Percentiles rank a stretch among this genome's conserved stretches.
phyloP scores from a whole-genome alignment of 208 protist species.

The Trypanosoma avium region DNA sequence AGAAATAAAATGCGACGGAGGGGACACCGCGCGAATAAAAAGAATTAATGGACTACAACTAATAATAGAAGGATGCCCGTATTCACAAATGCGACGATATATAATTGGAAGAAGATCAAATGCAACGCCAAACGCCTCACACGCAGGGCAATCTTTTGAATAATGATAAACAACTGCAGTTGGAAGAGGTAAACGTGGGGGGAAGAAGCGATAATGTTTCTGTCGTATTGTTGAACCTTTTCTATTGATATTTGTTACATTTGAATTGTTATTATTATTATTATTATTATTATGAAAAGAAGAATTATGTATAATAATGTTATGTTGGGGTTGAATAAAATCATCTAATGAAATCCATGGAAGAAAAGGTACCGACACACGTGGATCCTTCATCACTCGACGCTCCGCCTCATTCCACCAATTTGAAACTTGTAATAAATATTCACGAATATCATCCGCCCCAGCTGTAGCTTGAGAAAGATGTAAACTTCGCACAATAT shows the following conservation, averaged over 20 bases:
- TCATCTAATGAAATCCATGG: conserved; percentile 26
- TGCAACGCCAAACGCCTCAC: conserved; percentile 34
- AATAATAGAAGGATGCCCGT: conserved; percentile 38
- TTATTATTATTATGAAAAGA: too few relatives aligned
- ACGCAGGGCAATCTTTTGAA: conserved; percentile 30
- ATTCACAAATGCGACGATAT: conserved; percentile 49
- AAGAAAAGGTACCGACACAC: conserved; percentile 24
- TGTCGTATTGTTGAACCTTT: neutral
- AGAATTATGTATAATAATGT: too few relatives aligned
- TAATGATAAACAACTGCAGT: conserved; percentile 49
- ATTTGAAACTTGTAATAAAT: conserved; percentile 27
- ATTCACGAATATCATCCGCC: conserved; percentile 11
- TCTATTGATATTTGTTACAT: too few relatives aligned
- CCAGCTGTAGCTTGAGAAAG: conserved; percentile 6
- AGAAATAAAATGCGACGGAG: too few relatives aligned
- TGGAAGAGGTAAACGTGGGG: conserved; percentile 30
- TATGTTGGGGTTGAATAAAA: conserved; percentile 28
- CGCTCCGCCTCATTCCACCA: conserved; percentile 36
- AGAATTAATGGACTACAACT: conserved; percentile 69
- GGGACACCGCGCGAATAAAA: too few relatives aligned
- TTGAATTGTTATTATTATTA: too few relatives aligned
- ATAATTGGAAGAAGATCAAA: conserved; percentile 63
- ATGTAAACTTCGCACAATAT: conserved; percentile 36
- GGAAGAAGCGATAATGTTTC: conserved; percentile 17
- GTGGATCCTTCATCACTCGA: conserved; percentile 11